Evolutionary conservation across 2,329 filamentous ascomycete genomes (phyloP), one percentile per base, ranked within the genome.

Genomic region (Tolypocladium sp.): DNA sequence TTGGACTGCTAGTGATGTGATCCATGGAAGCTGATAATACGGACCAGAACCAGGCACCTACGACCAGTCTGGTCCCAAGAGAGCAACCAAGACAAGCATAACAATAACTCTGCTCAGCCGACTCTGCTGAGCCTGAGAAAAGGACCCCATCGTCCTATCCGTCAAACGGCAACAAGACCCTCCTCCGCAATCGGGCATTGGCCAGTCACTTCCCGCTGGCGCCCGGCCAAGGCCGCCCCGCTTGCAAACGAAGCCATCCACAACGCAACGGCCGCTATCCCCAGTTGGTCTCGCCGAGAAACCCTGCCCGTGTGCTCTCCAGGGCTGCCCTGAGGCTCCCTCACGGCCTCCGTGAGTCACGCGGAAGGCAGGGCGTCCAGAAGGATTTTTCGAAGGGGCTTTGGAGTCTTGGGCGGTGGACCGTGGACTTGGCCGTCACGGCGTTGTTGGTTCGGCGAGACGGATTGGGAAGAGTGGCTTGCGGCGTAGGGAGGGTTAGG

Each of bases 281-380:
- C 59, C 17, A 9, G 40, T 60, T 58, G 20, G 59, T 59, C 59
- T 62, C 61, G 61, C 61, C 61, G 59, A 58, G 1, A 37, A 8
- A 4, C 22, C 22, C 9, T 25, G 12, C 9, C n/a, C 42, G 42
- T 25, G 41, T 44, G 25, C 15, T 22, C 13, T 15, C 15, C 7
- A 6, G 15, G 4, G 15, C 41, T 17, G 37, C 13, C 38, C n/a
- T 5, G 42, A 4, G 42, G 2, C 12, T 44, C 42, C 9, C n/a
- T 44, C 42, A 44, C 46, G 46, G 25, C 49, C 46, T 17, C 44
- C 7, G 15, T 55, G 46, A 59, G 20, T 57, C 41, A 59, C 22
- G 42, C 35, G 37, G 35, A 40, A 27, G 22, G 1, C 10, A 51
- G n/a, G 25, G 15, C 53, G 15, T 27, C 22, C 15, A 17, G n/a